Evolutionary conservation across 257 asterid species (phyloP), one percentile per base, ranked within the genome.

Genomic region (Parsonsia alboflavescens): DNA sequence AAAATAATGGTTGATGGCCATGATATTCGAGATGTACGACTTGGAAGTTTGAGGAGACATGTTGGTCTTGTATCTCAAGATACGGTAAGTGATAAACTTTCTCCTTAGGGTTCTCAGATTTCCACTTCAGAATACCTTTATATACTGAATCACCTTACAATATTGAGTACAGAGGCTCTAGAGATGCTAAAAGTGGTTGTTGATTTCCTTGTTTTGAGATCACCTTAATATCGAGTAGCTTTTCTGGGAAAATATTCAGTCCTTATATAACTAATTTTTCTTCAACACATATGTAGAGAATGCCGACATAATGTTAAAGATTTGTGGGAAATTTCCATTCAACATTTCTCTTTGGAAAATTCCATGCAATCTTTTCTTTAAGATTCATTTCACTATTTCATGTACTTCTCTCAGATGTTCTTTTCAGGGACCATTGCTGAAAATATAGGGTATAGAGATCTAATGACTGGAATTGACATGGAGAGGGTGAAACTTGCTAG

Each of bases 41-140:
- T 90, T 72, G 90, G 82, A 81, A 89, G 88, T 86, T 81, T 93
- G 79, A 89, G 98, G 89, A 90, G 86, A 79, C 96, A 85, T 75
- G 86, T 93, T 66, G 94, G 97, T 70, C 85, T 93, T 53, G 98
- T 93, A 76, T 83, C 95, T 79, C 98, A 93, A 79, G 98, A 91
- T 77, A 79, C 89, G n/a, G 98, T 91, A 71, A 83, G 88, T 82
- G 57, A 28, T 54, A 22, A 19, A 57, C 30, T 45, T 15, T 59
- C 44, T 24, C 0, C 63, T 39, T 1, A 4, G 17, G 22, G 10
- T n/a, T 41, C n/a, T 7, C 36, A 8, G 22, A 45, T 10, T 11
- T 44, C 22, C 13, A 0, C 28, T 5, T 49, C 7, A 48, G 26
- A 28, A 28, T 70, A 7, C 24, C 13, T 33, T 10, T 24, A 6